Evolutionary conservation across 306 rosid genomes (phyloP).

Genomic region (Vigna unguiculata): DNA sequence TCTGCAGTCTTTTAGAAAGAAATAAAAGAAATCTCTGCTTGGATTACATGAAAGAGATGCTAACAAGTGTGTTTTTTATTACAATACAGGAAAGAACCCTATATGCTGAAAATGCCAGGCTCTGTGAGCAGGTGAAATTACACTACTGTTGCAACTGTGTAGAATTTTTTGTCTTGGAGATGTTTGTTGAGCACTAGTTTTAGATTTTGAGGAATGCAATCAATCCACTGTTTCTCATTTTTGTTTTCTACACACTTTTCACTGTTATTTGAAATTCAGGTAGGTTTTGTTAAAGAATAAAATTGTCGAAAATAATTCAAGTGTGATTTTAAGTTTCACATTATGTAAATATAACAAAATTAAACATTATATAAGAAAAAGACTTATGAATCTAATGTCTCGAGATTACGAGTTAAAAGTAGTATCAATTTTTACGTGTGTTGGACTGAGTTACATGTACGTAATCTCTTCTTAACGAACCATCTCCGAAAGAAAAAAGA

Average conservation of each 20-base stretch:
- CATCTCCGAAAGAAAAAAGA: too few relatives aligned
- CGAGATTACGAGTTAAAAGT: too few relatives aligned
- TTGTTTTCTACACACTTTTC: too few relatives aligned
- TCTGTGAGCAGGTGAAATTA: conserved; percentile 67
- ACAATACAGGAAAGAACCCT: conserved; percentile 68
- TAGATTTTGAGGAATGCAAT: background rate
- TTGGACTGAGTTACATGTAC: too few relatives aligned
- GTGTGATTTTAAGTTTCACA: too few relatives aligned
- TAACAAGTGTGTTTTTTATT: conserved; percentile 17
- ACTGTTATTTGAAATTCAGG: too few relatives aligned
- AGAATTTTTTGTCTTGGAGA: background rate
- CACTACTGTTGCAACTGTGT: background rate
- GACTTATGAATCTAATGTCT: too few relatives aligned
- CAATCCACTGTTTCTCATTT: background rate
- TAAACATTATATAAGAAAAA: too few relatives aligned
- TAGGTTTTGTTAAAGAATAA: background rate
- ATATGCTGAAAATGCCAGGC: conserved; percentile 65
- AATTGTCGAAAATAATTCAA: too few relatives aligned
- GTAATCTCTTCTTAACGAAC: too few relatives aligned
- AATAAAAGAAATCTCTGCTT: background rate
- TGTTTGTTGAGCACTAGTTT: background rate
- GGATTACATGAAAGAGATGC: conserved; percentile 8
- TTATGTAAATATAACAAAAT: too few relatives aligned
- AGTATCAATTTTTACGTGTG: too few relatives aligned
- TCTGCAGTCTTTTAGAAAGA: background rate